Evolutionary conservation across 495 filamentous ascomycete genomes (phyloP).

Genomic region (Letharia columbiana): DNA sequence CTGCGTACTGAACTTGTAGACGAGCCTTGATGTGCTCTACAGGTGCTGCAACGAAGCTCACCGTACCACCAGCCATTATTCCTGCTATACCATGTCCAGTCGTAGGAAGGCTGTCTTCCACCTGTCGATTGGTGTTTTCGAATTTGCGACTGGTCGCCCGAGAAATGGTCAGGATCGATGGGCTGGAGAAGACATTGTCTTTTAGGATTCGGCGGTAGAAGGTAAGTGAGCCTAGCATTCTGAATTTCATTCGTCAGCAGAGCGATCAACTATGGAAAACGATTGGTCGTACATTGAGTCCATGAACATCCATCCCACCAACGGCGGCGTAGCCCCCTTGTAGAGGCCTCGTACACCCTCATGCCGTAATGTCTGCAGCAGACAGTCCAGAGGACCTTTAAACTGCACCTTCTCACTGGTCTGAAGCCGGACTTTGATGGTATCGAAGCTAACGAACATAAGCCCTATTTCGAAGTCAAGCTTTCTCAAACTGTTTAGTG

Average conservation of each 20-base stretch:
- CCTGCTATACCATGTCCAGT: conserved; percentile 82
- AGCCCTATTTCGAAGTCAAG: conserved; percentile 40
- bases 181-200: conserved; percentile 64
- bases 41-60: conserved; percentile 75
- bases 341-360: conserved; percentile 76
- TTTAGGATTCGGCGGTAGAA: conserved; percentile 76
- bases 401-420: conserved; percentile 73
- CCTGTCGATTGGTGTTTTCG: conserved; percentile 18
- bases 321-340: conserved; percentile 80
- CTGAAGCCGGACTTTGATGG: conserved; percentile 90
- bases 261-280: neutral
- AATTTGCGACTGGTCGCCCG: conserved; percentile 21
- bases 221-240: conserved; percentile 85
- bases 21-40: conserved; percentile 95
- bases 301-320: conserved; percentile 98
- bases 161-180: conserved; percentile 33
- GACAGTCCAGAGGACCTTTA: conserved; percentile 76
- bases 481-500: neutral
- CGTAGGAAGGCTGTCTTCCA: conserved; percentile 51
- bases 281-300: conserved; percentile 55
- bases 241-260: conserved; percentile 18
- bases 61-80: conserved; percentile 77
- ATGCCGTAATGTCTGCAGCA: conserved; percentile 68
- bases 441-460: conserved; percentile 59
- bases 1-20: conserved; percentile 84